Base-by-base conservation (phyloP, 1,284 basidiomycete species). In the Boletus austroedulis region DNA sequence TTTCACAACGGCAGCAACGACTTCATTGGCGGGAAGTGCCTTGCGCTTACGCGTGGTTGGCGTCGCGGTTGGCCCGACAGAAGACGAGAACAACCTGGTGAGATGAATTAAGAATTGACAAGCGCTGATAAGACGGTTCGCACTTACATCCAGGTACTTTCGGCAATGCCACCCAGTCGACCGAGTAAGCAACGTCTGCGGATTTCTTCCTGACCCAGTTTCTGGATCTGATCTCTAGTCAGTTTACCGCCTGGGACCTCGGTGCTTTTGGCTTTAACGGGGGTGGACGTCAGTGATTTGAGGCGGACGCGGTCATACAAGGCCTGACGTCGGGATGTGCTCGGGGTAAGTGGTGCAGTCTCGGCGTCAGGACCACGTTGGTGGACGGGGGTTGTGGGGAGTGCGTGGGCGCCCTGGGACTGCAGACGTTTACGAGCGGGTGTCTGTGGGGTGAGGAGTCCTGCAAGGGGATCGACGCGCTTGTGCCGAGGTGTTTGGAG, bases 141-240 rank as follows among this genome's bases (percentile, higher is more conserved):
- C 32, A 77, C 85, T 70, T 66, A 88, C 90, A 92, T 91, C 89
- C 90, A 92, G n/a, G 87, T 81, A 61, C 89, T 88, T 68, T 92
- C 89, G n/a, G 89, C 90, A 23, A 92, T 80, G 15, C 86, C 85
- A 31, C 81, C 80, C 12, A 92, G 80, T n/a, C 89, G 82, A 53
- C 89, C 89, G 11, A 92, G 77, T 21, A 91, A 71, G 64, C 88
- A 89, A 41, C 87, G 78, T 55, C 86, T 79, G 57, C 89, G 80
- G 73, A 87, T 82, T 67, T 89, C 89, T 56, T 90, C 89, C 67
- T 90, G 87, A 40, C 84, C 78, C 52, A 90, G 75, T 70, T 86
- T 88, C 47, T 85, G 70, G 58, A 92, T 77, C 64, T 89, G 82
- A 55, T 89, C 87, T 60, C 78, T 82, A 32, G 81, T 82, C 65